Evolutionary conservation across 345 rosid genomes (phyloP).

Genomic region (Syzygium jambos): DNA sequence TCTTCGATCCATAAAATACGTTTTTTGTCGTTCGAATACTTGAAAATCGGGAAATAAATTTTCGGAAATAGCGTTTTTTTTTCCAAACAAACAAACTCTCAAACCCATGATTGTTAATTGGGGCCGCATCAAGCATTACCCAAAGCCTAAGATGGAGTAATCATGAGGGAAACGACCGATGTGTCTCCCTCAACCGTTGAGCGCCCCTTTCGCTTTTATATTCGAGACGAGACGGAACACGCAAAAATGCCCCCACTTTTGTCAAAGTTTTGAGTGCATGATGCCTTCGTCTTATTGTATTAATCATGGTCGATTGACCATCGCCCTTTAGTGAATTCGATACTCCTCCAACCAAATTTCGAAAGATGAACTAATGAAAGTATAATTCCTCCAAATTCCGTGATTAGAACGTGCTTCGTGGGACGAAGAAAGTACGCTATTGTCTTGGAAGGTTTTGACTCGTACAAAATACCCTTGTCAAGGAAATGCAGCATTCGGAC

Average conservation of each 20-base stretch:
- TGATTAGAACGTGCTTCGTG: background rate
- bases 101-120: background rate
- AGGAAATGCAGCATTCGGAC: background rate
- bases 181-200: background rate
- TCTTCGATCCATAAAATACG: rapidly evolving
- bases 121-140: background rate
- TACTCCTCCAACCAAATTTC: background rate
- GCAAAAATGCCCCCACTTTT: background rate
- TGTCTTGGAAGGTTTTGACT: background rate
- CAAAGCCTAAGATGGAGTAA: background rate
- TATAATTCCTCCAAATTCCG: background rate
- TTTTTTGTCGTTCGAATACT: background rate
- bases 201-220: background rate
- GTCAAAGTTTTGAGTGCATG: background rate
- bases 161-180: background rate
- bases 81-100: background rate
- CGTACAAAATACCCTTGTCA: background rate
- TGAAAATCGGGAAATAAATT: rapidly evolving
- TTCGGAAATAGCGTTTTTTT: background rate
- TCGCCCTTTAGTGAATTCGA: background rate
- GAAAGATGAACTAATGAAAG: background rate
- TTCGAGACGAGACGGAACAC: background rate
- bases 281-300: background rate
- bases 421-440: background rate
- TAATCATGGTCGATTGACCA: background rate